These are phyloP conservation scores for Gynostemma pentaphyllum DNA, from an alignment of 306 rosid genomes.

Conservation along the genomic window DNA sequence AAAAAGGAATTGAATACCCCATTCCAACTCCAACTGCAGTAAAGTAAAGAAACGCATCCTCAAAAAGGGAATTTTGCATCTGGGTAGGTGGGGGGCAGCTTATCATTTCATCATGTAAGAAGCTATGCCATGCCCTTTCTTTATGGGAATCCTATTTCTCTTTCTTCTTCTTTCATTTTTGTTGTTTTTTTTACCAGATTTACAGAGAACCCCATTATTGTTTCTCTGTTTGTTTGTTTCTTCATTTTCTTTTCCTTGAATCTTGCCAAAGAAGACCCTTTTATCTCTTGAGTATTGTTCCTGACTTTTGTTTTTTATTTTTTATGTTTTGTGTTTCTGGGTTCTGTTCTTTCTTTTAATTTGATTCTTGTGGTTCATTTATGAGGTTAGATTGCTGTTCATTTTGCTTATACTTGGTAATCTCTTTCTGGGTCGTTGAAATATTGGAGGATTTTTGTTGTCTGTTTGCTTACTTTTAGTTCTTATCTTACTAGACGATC, in stretches of 20 bases:
- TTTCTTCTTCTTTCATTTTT: neutral
- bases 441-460: neutral
- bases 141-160: neutral
- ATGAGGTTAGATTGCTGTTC: neutral
- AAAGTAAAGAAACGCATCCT: neutral
- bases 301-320: neutral
- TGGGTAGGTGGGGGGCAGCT: conserved; percentile 11
- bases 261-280: neutral
- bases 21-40: too few relatives aligned
- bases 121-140: neutral
- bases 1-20: conserved; percentile 1
- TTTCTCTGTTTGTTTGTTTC: neutral
- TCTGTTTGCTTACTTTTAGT: neutral
- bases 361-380: neutral
- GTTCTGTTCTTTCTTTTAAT: neutral
- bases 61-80: conserved; percentile 2
- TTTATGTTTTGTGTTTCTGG: neutral
- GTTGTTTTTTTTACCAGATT: neutral
- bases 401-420: neutral
- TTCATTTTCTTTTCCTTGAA: neutral
- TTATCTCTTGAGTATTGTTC: neutral
- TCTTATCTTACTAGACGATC: neutral
- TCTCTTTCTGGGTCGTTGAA: neutral
- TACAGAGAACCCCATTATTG: neutral
- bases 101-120: conserved; percentile 7